phyloP scores from a whole-genome alignment of 2,329 filamentous ascomycete species.

The Cladosporium cucumerinum region DNA sequence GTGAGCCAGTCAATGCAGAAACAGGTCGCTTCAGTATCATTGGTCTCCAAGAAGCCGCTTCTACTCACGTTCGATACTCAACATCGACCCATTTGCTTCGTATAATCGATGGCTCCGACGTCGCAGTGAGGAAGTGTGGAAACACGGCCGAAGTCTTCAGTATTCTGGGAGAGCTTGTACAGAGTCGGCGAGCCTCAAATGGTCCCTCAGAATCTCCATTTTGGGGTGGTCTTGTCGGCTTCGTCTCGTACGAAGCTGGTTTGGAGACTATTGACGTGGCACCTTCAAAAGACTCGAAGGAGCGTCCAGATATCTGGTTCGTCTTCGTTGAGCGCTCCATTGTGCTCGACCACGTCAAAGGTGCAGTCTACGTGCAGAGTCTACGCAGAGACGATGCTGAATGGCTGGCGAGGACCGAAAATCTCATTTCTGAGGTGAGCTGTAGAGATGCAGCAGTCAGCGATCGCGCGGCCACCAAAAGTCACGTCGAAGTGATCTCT shows the following conservation, averaged over 20 bases:
- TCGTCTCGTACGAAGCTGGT: slow-evolving; percentile 79
- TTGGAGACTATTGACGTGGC: slow-evolving; percentile 58
- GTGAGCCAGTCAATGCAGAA: slow-evolving; percentile 40
- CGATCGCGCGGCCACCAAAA: background rate
- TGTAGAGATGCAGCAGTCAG: background rate
- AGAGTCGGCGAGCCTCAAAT: slow-evolving; percentile 32
- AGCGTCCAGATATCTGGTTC: slow-evolving; percentile 68
- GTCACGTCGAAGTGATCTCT: slow-evolving; percentile 17
- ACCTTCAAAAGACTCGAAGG: slow-evolving; percentile 35
- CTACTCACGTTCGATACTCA: slow-evolving; percentile 26
- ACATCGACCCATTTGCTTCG: slow-evolving; percentile 19
- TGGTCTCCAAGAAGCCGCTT: slow-evolving; percentile 54
- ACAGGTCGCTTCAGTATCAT: slow-evolving; percentile 71
- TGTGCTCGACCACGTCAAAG: slow-evolving; percentile 68
- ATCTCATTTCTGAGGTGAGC: background rate
- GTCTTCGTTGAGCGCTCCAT: slow-evolving; percentile 74
- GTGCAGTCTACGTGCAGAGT: slow-evolving; percentile 64
- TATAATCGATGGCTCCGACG: slow-evolving; percentile 11
- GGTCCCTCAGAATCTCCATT: slow-evolving; percentile 55
- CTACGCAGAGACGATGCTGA: slow-evolving; percentile 47
- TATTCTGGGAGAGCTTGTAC: slow-evolving; percentile 41
- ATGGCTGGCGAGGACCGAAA: slow-evolving; percentile 22
- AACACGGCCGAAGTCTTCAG: slow-evolving; percentile 35
- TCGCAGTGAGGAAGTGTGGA: background rate
- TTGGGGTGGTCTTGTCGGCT: slow-evolving; percentile 80